Base-by-base conservation (phyloP, 2,329 filamentous ascomycete genomes). In the Tetracladium maxilliforme region DNA sequence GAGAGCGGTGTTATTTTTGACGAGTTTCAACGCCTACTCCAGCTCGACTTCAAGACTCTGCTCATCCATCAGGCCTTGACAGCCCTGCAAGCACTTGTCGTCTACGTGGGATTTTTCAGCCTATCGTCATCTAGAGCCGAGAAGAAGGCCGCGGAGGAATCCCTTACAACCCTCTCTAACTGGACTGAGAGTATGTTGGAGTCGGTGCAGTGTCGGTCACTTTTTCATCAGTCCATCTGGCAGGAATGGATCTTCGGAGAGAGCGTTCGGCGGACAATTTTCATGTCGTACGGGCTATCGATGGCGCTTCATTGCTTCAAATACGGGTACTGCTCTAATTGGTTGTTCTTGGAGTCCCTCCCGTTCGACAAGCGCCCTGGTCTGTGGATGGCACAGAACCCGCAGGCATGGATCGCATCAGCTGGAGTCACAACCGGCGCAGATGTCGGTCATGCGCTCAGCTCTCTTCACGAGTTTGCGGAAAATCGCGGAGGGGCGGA, bases 321-420 rank as follows among this genome's bases (percentile, higher is more conserved):
- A 14, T 24, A 28, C 10, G 29, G 25, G n/a, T 30, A 30, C 25
- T 30, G 29, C 25, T 30, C 29, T 18, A 24, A 27, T 18, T 30
- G 29, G 29, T 21, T 30, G 12, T 30, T 30, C 25, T n/a, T 30
- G 18, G 29, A 30, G 18, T 30, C 29, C 10, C 29, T 30, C 19
- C 29, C 29, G 19, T 30, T 30, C 22, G 29, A 30, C 25, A 15
- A 10, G 14, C 29, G 29, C 19, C 16, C 25, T 25, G 29, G 29
- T 14, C 21, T 30, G 14, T 30, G 29, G 29, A 30, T 30, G 25
- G 29, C 29, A 5, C 16, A 25, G 15, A 27, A 25, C 5, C 29
- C 29, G 16, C 29, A 30, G 21, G 29, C 29, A 10, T 30, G 25
- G 29, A 30, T 30, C 22, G 25, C 29, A 24, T 19, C 22, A 19